A percentile compares a stretch with the other conserved stretches of the same genome.
Conservation (phyloP, 805 yeast genomes). For the Cyberlindnera suaveolens region DNA sequence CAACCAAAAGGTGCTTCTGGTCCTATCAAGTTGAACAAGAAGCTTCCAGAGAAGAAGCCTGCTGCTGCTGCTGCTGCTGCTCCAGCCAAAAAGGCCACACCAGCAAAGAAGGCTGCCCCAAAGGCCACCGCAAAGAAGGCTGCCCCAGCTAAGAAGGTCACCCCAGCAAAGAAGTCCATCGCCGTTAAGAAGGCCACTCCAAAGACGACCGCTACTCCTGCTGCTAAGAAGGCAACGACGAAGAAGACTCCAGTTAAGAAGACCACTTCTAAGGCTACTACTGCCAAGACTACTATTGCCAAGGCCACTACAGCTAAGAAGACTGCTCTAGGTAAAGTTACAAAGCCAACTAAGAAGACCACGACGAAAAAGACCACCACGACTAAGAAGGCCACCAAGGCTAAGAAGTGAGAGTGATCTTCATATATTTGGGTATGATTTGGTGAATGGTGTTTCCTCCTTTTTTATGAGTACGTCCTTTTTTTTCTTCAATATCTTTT, state of each 20-base stretch:
- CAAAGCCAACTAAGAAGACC: conserved; percentile 17
- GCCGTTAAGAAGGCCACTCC: conserved; percentile 27
- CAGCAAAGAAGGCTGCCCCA: conserved; percentile 27
- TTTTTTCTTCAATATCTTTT: too few species aligned
- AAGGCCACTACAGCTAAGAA: conserved; percentile 23
- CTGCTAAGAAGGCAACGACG: conserved; percentile 18
- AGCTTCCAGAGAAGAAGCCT: conserved; percentile 20
- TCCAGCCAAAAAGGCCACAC: conserved; percentile 26
- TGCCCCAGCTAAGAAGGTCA: conserved; percentile 15
- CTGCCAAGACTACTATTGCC: too few species aligned
- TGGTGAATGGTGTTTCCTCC: not conserved
- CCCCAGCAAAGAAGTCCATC: conserved; percentile 23
- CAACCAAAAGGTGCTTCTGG: conserved; percentile 93
- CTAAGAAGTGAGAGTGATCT: conserved; percentile 6
- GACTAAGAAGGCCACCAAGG: conserved; percentile 4
- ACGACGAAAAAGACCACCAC: conserved; percentile 11
- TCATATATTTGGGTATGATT: not conserved
- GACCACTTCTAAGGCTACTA: conserved; percentile 24
- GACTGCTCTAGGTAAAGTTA: not conserved
- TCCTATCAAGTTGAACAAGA: conserved; percentile 56
- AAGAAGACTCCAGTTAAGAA: conserved; percentile 28
- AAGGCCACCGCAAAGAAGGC: conserved; percentile 21
- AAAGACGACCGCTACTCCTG: conserved; percentile 27
- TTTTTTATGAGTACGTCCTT: not conserved
- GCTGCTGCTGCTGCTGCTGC: conserved; percentile 26